Base-by-base conservation (phyloP, 345 rosid species). In the Lumnitzera littorea region DNA sequence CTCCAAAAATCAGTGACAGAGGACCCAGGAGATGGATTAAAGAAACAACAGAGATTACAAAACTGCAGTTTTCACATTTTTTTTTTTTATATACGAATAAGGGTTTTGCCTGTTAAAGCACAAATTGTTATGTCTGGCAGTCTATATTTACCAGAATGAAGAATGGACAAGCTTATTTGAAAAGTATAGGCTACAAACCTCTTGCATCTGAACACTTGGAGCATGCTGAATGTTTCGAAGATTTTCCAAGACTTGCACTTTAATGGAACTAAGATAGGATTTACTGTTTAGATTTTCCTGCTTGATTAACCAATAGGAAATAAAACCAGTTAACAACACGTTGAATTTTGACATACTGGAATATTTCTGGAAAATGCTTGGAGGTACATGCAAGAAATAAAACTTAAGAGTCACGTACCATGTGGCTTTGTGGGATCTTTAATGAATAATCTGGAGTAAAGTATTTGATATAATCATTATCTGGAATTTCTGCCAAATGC, bases 131-230 rank as follows among this genome's bases (percentile, higher is more conserved):
- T 36, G 43, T 36, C 43, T 36, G 43, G 7, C 10, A 36, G 43
- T 5, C 43, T 36, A 36, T 36, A 29, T 29, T 20, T 20, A 36
- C 43, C 6, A 58, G n/a, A 47, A 48, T 12, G 13, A 13, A 60
- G 50, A 48, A 25, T 20, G 41, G 48, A 24, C 24, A 11, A 60
- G 12, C 13, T 48, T 15, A 14, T 24, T 36, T 5, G 43, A 49
- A 50, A 47, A 13, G 50, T 57, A 63, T 48, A 27, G 50, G 59
- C 20, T 17, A 61, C 81, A 72, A 66, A 86, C 99, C 99, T 94
- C 99, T 57, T 94, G 99, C 95, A 94, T 79, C 66, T 94, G 96
- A 52, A 88, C 96, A 65, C 95, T 76, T 0, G 99, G 97, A 53
- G 99, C 97, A 63, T 94, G 99, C 57, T 90, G 99, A 62, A 94